phyloP scores from a whole-genome alignment of 2,329 filamentous ascomycete species.

The Thelonectria discophora region DNA sequence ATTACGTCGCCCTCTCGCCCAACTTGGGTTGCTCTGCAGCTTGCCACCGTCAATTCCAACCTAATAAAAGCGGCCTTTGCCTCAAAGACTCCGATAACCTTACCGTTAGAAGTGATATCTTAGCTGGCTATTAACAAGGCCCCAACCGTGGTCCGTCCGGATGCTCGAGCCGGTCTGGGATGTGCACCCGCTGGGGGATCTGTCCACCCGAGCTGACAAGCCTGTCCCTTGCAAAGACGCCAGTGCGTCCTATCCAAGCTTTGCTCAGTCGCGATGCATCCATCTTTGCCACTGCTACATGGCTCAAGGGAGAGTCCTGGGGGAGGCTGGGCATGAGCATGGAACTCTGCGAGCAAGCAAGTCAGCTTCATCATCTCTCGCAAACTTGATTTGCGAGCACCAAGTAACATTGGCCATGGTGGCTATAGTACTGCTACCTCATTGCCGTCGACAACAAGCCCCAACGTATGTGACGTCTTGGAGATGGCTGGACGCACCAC shows the following conservation, averaged over 20 bases:
- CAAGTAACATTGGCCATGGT: not conserved
- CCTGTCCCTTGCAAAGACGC: conserved; percentile 30
- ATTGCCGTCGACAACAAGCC: not conserved
- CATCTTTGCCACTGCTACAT: conserved; percentile 6
- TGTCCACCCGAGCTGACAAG: conserved; percentile 26
- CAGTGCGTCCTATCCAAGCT: conserved; percentile 34
- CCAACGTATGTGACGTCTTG: not conserved
- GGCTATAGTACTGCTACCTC: conserved; percentile 10
- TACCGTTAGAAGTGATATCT: conserved; percentile 30
- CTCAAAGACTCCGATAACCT: conserved; percentile 21
- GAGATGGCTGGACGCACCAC: not conserved
- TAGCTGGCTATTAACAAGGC: conserved; percentile 28
- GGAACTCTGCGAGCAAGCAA: not conserved
- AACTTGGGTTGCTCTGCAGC: not conserved
- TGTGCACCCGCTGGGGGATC: conserved; percentile 24
- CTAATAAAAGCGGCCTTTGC: not conserved
- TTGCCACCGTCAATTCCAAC: conserved; percentile 1
- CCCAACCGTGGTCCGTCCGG: conserved; percentile 31
- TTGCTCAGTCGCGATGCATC: conserved; percentile 5
- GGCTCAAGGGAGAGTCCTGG: not conserved
- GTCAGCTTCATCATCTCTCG: not conserved
- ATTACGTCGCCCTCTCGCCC: conserved; percentile 8
- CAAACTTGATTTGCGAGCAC: not conserved
- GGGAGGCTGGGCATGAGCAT: conserved; percentile 6
- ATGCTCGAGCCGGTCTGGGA: conserved; percentile 34